Evolutionary conservation across 1,284 basidiomycete genomes (phyloP).

Genomic region (Cryptococcus sp.): DNA sequence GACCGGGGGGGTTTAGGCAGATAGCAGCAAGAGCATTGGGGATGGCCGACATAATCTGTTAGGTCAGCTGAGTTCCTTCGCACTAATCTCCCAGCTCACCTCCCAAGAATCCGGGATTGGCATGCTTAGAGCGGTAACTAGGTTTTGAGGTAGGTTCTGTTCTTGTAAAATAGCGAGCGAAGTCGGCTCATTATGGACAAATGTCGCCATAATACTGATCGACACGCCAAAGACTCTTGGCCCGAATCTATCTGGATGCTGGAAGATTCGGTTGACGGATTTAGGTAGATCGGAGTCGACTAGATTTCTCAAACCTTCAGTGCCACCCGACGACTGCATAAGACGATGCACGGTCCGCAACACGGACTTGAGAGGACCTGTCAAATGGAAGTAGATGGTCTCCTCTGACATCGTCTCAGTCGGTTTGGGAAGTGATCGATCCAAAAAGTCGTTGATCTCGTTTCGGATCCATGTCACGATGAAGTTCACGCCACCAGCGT

Average conservation of each 20-base stretch:
- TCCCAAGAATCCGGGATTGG: slow-evolving; percentile 84
- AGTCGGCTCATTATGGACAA: slow-evolving; percentile 98
- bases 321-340: slow-evolving; percentile 91
- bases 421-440: not conserved
- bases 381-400: slow-evolving; percentile 21
- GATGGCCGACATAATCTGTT: slow-evolving; percentile 79
- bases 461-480: slow-evolving; percentile 77
- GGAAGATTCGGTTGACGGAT: slow-evolving; percentile 84
- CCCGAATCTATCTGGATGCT: slow-evolving; percentile 77
- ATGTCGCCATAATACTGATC: slow-evolving; percentile 95
- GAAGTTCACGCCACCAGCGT: slow-evolving; percentile 75
- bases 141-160: slow-evolving; percentile 78
- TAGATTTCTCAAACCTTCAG: slow-evolving; percentile 88
- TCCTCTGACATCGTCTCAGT: slow-evolving; percentile 18
- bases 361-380: slow-evolving; percentile 69
- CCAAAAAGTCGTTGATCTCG: slow-evolving; percentile 11
- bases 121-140: slow-evolving; percentile 78
- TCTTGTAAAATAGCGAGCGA: slow-evolving; percentile 91
- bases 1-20: slow-evolving; percentile 86
- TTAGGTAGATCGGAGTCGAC: slow-evolving; percentile 85
- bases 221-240: slow-evolving; percentile 76
- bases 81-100: slow-evolving; percentile 47
- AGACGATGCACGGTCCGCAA: slow-evolving; percentile 90
- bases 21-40: slow-evolving; percentile 96
- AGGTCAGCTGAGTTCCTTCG: not conserved